Conservation (phyloP, 2,329 filamentous ascomycete genomes). For the Penicillium sp. region DNA sequence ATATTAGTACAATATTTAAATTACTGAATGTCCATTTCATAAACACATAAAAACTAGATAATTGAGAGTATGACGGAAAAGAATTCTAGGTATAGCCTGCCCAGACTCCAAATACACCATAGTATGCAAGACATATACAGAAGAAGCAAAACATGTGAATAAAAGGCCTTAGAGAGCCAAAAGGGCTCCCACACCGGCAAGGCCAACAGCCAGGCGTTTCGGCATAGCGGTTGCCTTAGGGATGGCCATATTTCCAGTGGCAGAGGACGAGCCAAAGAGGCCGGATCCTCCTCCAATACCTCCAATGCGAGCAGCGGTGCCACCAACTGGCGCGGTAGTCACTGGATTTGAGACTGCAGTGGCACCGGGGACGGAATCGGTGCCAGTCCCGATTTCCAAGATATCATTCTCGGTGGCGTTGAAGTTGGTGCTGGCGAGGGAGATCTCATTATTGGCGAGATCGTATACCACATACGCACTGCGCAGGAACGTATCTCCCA, state of each 20-base stretch:
- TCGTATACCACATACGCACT: conserved; percentile 65
- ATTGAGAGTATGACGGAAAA: background rate
- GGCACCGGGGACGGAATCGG: conserved; percentile 53
- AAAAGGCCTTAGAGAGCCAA: conserved; percentile 17
- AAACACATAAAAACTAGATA: conserved; percentile 3
- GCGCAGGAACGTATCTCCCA: conserved; percentile 64
- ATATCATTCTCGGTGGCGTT: conserved; percentile 54
- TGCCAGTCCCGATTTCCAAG: conserved; percentile 54
- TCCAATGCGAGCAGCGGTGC: conserved; percentile 47
- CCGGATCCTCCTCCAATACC: conserved; percentile 17
- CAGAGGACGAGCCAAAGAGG: conserved; percentile 18
- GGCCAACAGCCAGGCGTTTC: conserved; percentile 19
- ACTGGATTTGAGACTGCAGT: conserved; percentile 53
- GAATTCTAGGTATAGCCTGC: conserved; percentile 9
- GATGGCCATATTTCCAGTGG: conserved; percentile 19
- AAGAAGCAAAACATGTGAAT: background rate
- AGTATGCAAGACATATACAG: conserved; percentile 9
- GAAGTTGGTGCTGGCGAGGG: conserved; percentile 61
- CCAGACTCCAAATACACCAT: conserved; percentile 14
- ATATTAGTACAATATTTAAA: background rate
- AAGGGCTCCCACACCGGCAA: conserved; percentile 28
- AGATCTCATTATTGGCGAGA: conserved; percentile 60
- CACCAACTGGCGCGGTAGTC: conserved; percentile 45
- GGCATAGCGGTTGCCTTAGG: conserved; percentile 17
- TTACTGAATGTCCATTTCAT: conserved; percentile 5